phyloP scores from a whole-genome alignment of 257 asterid genomes.

The Solanum sejunctum region DNA sequence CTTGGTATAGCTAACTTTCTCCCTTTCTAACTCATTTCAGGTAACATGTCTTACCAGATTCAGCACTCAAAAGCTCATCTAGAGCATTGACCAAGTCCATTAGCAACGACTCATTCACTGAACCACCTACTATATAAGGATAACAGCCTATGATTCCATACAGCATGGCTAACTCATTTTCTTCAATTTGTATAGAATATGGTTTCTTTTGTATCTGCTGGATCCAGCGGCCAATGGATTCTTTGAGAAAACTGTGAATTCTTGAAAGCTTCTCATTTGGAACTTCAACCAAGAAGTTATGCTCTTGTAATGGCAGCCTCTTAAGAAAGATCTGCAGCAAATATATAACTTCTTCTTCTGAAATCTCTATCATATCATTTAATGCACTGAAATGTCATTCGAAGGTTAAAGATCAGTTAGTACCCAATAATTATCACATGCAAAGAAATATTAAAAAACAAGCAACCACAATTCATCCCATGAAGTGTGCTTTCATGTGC shows the following conservation, averaged over 20 bases:
- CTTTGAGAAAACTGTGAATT: slow-evolving; percentile 25
- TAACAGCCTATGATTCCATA: slow-evolving; percentile 79
- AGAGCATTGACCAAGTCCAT: slow-evolving; percentile 55
- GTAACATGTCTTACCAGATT: slow-evolving; percentile 38
- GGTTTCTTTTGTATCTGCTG: slow-evolving; percentile 15
- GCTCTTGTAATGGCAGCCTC: slow-evolving; percentile 38
- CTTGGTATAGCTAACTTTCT: not conserved
- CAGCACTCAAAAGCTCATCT: slow-evolving; percentile 48
- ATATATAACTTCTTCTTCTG: slow-evolving; percentile 45
- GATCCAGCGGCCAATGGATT: slow-evolving; percentile 40
- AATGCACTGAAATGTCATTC: slow-evolving; percentile 57
- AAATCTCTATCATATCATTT: slow-evolving; percentile 41
- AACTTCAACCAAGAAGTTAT: slow-evolving; percentile 28
- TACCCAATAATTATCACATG: not conserved
- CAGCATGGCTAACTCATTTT: slow-evolving; percentile 42
- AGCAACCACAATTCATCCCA: not conserved
- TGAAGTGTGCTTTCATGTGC: not conserved
- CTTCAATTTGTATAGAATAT: slow-evolving; percentile 21
- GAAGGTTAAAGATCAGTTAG: slow-evolving; percentile 1
- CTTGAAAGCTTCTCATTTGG: slow-evolving; percentile 26
- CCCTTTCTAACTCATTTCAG: not conserved
- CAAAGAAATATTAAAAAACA: not conserved
- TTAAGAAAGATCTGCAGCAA: slow-evolving; percentile 51
- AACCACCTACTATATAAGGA: slow-evolving; percentile 33
- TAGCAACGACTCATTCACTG: slow-evolving; percentile 31